phyloP scores from a whole-genome alignment of 176 grass and related monocot species.

The Aegilops speltoides region DNA sequence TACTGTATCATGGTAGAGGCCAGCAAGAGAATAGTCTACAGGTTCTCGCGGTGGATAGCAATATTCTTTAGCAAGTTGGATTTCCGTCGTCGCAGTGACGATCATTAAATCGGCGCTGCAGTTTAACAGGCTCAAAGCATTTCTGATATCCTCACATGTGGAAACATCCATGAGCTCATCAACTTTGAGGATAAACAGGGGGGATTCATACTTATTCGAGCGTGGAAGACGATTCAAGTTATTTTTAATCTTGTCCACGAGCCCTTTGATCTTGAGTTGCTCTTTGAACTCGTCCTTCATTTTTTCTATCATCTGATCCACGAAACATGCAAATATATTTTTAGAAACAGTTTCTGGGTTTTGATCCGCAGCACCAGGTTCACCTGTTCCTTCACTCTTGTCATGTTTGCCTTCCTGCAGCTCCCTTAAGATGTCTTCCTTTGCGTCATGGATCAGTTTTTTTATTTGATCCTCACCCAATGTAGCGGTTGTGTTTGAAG shows the following conservation, averaged over 20 bases:
- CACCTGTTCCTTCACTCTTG: not conserved
- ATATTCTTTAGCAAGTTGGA: not conserved
- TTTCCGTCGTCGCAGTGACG: not conserved
- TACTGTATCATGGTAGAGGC: too few species aligned
- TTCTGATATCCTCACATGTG: not conserved
- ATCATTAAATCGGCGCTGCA: not conserved
- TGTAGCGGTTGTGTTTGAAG: not conserved
- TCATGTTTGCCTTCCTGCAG: not conserved
- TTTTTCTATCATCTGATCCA: not conserved
- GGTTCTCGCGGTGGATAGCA: not conserved
- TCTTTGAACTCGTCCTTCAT: not conserved
- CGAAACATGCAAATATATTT: not conserved
- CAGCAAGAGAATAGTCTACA: not conserved
- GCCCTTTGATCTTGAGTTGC: not conserved
- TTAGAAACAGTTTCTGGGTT: not conserved
- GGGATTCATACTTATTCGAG: not conserved
- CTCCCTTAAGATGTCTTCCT: not conserved
- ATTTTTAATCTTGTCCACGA: not conserved
- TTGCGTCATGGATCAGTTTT: not conserved
- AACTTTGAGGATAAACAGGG: not conserved
- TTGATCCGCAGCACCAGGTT: not conserved
- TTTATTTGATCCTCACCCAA: not conserved
- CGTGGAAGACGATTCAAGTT: not conserved
- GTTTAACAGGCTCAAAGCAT: not conserved
- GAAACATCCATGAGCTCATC: not conserved